Base-by-base conservation (phyloP, 345 rosid species). In the Raphanus sativus region DNA sequence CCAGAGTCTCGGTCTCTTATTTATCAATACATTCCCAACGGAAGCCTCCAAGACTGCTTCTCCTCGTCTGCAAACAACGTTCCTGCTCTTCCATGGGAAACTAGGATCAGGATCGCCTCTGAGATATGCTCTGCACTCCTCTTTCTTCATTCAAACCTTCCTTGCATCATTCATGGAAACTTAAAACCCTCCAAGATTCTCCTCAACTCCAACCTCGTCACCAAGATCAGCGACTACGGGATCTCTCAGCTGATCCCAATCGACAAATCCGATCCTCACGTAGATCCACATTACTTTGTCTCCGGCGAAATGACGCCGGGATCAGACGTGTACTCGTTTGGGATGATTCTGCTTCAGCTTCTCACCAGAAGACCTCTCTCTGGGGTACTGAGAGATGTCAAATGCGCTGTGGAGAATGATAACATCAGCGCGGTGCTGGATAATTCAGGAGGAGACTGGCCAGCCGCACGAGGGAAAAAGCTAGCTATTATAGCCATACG, bases 181-280 rank as follows among this genome's bases (percentile, higher is more conserved):
- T 81, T 94, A 69, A 92, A 88, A 78, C 88, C 94, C 15, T 87
- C 95, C 64, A 94, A 91, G 71, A 80, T 94, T 76, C 97, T 94
- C 70, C 87, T 94, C 15, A 93, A 90, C 81, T 56, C 89, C 66
- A 88, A 88, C 76, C 86, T 86, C 36, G 87, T 85, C 29, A 74
- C 89, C 83, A 91, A 91, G 84, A 81, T 91, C 34, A 82, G 75
- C n/a, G 91, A 88, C 82, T 85, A 86, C 28, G 97, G 97, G 73
- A 80, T 88, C 69, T 84, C 73, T 72, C 82, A 70, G 77, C 84
- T 89, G 77, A 69, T 87, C 54, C 80, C 89, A 3, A 28, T 68
- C 9, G 52, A 65, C 50, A 80, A 67, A 71, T 61, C 81, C 25
- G 80, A 86, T 76, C 78, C 62, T 5, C 85, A 87, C 30, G 64